Evolutionary conservation across 2,329 filamentous ascomycete species (phyloP).

Genomic region (Aplosporella prunicola): DNA sequence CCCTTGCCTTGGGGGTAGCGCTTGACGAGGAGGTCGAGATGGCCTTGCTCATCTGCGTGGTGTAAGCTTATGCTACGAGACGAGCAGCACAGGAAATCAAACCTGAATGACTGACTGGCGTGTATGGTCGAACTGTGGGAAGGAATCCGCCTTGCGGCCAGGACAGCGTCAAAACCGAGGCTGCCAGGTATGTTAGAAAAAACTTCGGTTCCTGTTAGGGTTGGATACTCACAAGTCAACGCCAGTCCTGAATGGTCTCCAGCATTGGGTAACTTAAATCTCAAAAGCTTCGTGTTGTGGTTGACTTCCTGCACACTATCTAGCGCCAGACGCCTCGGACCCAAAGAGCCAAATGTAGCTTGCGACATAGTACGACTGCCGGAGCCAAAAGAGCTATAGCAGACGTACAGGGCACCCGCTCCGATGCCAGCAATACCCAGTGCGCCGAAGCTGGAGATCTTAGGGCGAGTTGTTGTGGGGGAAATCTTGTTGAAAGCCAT

Average conservation of each 20-base stretch:
- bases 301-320: conserved; percentile 8
- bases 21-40: conserved; percentile 58
- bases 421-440: not conserved
- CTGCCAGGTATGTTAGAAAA: conserved; percentile 18
- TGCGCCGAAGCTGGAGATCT: not conserved
- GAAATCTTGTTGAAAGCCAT: too few species aligned
- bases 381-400: too few species aligned
- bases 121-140: conserved; percentile 57
- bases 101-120: too few species aligned
- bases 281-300: conserved; percentile 12
- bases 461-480: not conserved
- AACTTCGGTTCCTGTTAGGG: not conserved
- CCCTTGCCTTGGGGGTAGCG: conserved; percentile 57
- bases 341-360: conserved; percentile 1
- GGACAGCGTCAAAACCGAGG: conserved; percentile 51
- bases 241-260: conserved; percentile 11
- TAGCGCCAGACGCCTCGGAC: conserved; percentile 5
- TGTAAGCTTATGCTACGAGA: too few species aligned
- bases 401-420: conserved; percentile 2
- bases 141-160: conserved; percentile 49
- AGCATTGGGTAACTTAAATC: conserved; percentile 11
- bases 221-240: conserved; percentile 36
- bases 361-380: too few species aligned
- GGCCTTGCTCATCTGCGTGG: conserved; percentile 44
- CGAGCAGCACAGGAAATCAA: too few species aligned